Base-by-base conservation (phyloP, 1,139 yeast genomes). In the Protomyces inouyei region DNA sequence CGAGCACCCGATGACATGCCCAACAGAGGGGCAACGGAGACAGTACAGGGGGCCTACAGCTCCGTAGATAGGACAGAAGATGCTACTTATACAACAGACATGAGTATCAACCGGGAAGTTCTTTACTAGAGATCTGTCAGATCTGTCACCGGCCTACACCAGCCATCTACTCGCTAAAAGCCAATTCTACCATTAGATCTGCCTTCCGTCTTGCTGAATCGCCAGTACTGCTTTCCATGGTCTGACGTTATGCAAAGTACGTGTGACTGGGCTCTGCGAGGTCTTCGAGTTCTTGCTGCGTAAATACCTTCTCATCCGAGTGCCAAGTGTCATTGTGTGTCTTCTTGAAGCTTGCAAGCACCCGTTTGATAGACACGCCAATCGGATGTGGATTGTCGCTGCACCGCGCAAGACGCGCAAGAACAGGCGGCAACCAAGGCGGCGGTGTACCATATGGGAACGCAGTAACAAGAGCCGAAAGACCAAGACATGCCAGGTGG, bases 271-370 rank as follows among this genome's bases (percentile, higher is more conserved):
- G 77, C 2, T 93, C 97, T 53, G 98, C 98, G 64, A 95, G 78
- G 74, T 91, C 97, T 72, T 91, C 95, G 60, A 91, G 79, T 75
- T 93, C 96, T 14, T 86, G 89, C 61, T 82, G 84, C 5, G 85
- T 83, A 74, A 95, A 95, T 6, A 84, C 85, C 70, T 80, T 80
- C 67, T 88, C 83, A 74, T 95, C 98, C 68, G 90, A 82, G 70
- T 88, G 96, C 99, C 99, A 95, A 0, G 97, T 90, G 72, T 95
- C 98, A 66, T 92, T 96, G 70, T 98, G 83, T 4, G 90, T 86
- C 77, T 91, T 92, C 74, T 92, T 93, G 76, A 93, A 95, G 68
- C 85, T 87, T 66, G 96, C 87, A 60, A 95, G 80, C 0, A 85
- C 82, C 38, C 86, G 85, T 75, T 93, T 93, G 6, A 96, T 96